A percentile compares a stretch with the other conserved stretches of the same genome.
Conservation (phyloP, 495 filamentous ascomycete genomes). For the Astrocystis sublimbata region DNA sequence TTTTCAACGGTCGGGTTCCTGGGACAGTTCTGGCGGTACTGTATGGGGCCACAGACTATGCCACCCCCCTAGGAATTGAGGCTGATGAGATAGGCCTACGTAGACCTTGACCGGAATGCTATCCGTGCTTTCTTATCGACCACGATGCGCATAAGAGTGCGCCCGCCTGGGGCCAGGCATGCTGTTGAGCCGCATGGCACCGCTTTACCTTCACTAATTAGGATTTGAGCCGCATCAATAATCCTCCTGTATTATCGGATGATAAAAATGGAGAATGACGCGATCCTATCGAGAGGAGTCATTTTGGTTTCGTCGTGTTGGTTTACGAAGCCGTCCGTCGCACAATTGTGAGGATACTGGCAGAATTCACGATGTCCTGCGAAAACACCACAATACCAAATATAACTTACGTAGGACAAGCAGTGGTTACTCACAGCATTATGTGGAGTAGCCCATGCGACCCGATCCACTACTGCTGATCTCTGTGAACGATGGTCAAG, state of each 20-base stretch:
- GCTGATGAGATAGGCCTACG: constrained; percentile 13
- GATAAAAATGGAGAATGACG: constrained; percentile 4
- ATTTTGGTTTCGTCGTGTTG: not conserved
- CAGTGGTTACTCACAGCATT: not conserved
- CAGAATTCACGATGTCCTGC: too few species aligned
- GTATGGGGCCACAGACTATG: constrained; percentile 8
- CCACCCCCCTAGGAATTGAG: constrained; percentile 15
- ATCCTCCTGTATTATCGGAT: not conserved
- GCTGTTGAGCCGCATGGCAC: constrained; percentile 18
- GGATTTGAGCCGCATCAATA: constrained; percentile 10
- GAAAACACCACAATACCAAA: too few species aligned
- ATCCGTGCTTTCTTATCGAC: constrained; percentile 17
- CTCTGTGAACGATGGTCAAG: too few species aligned
- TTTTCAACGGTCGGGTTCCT: not conserved
- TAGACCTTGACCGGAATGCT: constrained; percentile 3
- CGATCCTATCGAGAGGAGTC: not conserved
- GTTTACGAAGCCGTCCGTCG: not conserved
- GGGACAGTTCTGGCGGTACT: constrained; percentile 17
- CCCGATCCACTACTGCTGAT: not conserved
- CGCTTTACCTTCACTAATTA: not conserved
- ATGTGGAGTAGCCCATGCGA: not conserved
- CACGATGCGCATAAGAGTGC: constrained; percentile 10
- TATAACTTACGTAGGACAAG: too few species aligned
- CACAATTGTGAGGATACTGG: not conserved
- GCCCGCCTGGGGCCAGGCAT: constrained; percentile 9